Base-by-base conservation (phyloP, 306 rosid genomes). In the Echinosophora koreensis region DNA sequence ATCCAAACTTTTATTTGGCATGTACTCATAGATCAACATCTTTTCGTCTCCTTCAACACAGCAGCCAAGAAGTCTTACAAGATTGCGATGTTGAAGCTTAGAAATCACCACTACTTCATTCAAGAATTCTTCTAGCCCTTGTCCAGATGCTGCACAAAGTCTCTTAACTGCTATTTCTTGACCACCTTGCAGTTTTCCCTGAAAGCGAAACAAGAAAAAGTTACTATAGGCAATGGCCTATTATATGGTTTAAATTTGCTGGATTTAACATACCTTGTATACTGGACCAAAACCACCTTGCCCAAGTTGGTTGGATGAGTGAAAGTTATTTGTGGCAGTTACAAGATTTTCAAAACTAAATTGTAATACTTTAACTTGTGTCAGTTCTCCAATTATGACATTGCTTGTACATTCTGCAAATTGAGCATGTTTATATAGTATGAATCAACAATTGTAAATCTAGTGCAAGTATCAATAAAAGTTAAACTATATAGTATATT, bases 281-380 rank as follows among this genome's bases (percentile, higher is more conserved):
- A 81, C 81, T 0, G 62, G 34, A 61, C 85, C 85, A 54, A 76
- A 82, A 52, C 85, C 85, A 22, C 85, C 85, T 16, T 70, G 74
- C 1, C 85, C 81, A 63, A 82, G 85, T 46, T 69, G 62, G 81
- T 82, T 82, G 46, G 81, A 54, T 0, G 2, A 49, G 62, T 76
- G 55, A 71, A 82, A 82, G 78, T 80, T 30, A 61, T 82, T 60
- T 87, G 97, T 89, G 78, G 66, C 74, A 6, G 30, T 34, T 58
- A 47, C 76, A 80, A 74, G 13, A 16, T 41, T 35, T 35, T 12
- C 47, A 7, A 74, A 73, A 37, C 47, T n/a, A 66, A 66, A 58
- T 10, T 9, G 27, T 12, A 74, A 18, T 41, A 80, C 55, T 37
- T 71, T 51, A 46, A 35, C 79, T 30, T 57, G 75, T 15, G 83